Conservation (phyloP, 257 asterid species). For the Penstemon barbatus region DNA sequence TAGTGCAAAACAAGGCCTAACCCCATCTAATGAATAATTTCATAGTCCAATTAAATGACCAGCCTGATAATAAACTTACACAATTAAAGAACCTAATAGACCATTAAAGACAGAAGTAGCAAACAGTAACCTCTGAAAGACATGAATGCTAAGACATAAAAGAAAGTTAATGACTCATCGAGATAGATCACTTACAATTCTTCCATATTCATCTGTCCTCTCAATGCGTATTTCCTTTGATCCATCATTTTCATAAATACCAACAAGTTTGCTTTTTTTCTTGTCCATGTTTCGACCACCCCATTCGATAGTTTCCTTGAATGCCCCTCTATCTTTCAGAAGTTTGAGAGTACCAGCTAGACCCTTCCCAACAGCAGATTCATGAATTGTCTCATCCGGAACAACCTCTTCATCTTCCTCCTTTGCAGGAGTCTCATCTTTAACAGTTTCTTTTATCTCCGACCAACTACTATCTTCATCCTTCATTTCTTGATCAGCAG, state of each 20-base stretch:
- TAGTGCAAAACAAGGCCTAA: not conserved
- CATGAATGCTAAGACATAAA: not conserved
- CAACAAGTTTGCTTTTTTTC: constrained; percentile 91
- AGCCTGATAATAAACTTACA: constrained; percentile 1
- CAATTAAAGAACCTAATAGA: not conserved
- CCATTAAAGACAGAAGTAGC: not conserved
- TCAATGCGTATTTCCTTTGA: constrained; percentile 82
- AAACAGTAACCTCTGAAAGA: constrained; percentile 7
- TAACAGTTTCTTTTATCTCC: constrained; percentile 53
- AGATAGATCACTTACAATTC: constrained; percentile 62
- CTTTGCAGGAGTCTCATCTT: constrained; percentile 45
- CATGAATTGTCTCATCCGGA: constrained; percentile 81
- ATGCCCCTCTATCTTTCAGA: constrained; percentile 81
- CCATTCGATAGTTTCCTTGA: constrained; percentile 90
- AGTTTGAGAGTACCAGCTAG: constrained; percentile 75
- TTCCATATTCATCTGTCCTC: constrained; percentile 93
- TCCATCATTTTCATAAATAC: constrained; percentile 60
- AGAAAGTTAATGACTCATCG: not conserved
- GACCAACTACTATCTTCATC: constrained; percentile 63
- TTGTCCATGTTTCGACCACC: constrained; percentile 99
- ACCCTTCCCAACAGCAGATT: constrained; percentile 90
- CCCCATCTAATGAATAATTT: not conserved
- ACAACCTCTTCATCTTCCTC: constrained; percentile 59
- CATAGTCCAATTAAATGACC: constrained; percentile 3
- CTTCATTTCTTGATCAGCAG: constrained; percentile 53